These are phyloP conservation scores for Diaporthe caulivora DNA, from an alignment of 2,329 filamentous ascomycete species.

Conservation along the genomic window DNA sequence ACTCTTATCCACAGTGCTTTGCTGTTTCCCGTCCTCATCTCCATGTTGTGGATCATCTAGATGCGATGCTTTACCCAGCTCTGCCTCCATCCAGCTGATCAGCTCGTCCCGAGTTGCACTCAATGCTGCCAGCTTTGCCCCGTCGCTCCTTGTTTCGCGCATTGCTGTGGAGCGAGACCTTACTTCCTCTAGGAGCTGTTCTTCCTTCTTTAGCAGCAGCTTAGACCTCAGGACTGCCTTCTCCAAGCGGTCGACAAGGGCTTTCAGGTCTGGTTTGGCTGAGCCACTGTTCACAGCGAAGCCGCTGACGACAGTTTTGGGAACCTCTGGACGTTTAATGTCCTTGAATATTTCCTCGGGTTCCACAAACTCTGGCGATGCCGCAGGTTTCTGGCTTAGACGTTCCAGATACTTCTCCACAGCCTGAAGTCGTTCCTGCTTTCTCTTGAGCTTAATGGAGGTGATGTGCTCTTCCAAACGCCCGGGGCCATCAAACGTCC, in stretches of 20 bases:
- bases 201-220: slow-evolving; percentile 67
- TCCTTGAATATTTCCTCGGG: slow-evolving; percentile 61
- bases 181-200: slow-evolving; percentile 64
- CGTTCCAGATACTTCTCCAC: slow-evolving; percentile 65
- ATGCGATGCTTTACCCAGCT: slow-evolving; percentile 65
- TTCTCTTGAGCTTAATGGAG: slow-evolving; percentile 64
- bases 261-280: slow-evolving; percentile 57
- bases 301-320: slow-evolving; percentile 63
- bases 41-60: slow-evolving; percentile 44
- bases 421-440: slow-evolving; percentile 62
- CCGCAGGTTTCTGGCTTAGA: slow-evolving; percentile 65
- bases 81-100: slow-evolving; percentile 75
- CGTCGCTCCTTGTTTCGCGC: slow-evolving; percentile 50
- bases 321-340: slow-evolving; percentile 60
- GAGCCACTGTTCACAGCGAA: slow-evolving; percentile 57
- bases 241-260: slow-evolving; percentile 65
- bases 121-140: slow-evolving; percentile 64
- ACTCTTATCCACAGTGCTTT: slow-evolving; percentile 37
- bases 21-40: slow-evolving; percentile 33
- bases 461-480: slow-evolving; percentile 64
- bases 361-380: slow-evolving; percentile 62
- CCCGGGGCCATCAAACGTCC: slow-evolving; percentile 30
- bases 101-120: slow-evolving; percentile 69
- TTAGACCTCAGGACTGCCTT: slow-evolving; percentile 71
- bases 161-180: slow-evolving; percentile 53